Percentiles rank a stretch among this genome's conserved stretches.
phyloP scores from a whole-genome alignment of 768 basidiomycete species.

The Porpolomopsis calyptriformis region DNA sequence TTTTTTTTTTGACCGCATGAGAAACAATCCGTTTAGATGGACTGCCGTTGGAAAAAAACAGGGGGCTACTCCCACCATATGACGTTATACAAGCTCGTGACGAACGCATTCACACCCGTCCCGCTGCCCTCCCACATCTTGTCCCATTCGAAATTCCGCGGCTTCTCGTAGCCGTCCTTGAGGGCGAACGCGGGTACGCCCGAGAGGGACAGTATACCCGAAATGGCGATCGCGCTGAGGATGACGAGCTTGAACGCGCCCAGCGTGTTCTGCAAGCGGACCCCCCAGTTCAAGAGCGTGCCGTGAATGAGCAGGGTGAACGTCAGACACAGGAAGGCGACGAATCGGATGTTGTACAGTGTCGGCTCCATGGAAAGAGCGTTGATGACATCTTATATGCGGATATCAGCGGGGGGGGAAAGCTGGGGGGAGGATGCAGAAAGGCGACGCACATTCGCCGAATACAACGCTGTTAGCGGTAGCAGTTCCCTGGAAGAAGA shows the following conservation, averaged over 20 bases:
- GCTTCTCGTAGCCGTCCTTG: constrained; percentile 38
- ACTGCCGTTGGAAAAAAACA: not conserved
- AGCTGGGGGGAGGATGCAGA: not conserved
- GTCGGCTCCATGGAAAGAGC: constrained; percentile 38
- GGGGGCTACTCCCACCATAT: constrained; percentile 41
- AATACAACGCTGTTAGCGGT: constrained; percentile 56
- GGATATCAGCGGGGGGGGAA: not conserved
- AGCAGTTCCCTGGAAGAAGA: constrained; percentile 36
- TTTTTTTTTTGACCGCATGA: too few species aligned
- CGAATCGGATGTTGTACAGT: constrained; percentile 37
- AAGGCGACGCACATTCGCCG: constrained; percentile 48
- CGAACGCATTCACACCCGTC: constrained; percentile 47
- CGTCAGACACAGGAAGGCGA: constrained; percentile 45
- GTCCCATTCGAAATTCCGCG: constrained; percentile 49
- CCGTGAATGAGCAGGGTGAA: constrained; percentile 51
- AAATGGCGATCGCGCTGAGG: constrained; percentile 38
- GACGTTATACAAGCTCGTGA: constrained; percentile 55
- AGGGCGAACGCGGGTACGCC: constrained; percentile 41
- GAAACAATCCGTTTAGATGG: not conserved
- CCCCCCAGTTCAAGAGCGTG: constrained; percentile 38
- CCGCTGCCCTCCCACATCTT: constrained; percentile 54
- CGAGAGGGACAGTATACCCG: constrained; percentile 42
- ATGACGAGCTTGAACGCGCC: constrained; percentile 53
- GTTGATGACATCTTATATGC: constrained; percentile 42
- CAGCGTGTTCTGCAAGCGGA: constrained; percentile 53